These are phyloP conservation scores for Microbotryum intermedium DNA, from an alignment of 1,284 basidiomycete species.

Conservation along the genomic window DNA sequence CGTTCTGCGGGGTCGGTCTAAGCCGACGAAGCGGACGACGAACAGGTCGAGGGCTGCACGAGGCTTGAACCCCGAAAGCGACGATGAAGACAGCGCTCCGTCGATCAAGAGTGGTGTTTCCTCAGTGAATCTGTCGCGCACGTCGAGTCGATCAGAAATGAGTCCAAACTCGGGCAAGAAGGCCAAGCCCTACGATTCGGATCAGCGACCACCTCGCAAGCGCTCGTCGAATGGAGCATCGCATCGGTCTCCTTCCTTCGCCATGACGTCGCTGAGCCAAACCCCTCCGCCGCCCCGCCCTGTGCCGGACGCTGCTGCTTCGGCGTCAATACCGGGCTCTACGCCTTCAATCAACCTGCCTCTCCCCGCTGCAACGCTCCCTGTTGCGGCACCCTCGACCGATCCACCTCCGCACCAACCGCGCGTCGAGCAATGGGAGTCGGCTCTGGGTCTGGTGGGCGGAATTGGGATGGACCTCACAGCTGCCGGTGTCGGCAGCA, in stretches of 20 bases:
- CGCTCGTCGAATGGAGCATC: slow-evolving; percentile 5
- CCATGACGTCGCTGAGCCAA: slow-evolving; percentile 31
- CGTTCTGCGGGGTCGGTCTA: not conserved
- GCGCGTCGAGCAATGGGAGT: not conserved
- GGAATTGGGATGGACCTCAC: slow-evolving; percentile 6
- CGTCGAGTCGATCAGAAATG: not conserved
- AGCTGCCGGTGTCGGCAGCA: not conserved
- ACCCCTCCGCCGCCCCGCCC: not conserved
- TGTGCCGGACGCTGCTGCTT: not conserved
- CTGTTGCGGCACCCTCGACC: not conserved
- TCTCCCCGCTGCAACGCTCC: not conserved
- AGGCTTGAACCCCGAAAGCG: slow-evolving; percentile 6
- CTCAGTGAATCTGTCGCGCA: not conserved
- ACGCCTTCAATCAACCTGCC: not conserved
- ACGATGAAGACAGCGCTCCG: slow-evolving; percentile 9
- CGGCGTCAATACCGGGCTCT: not conserved
- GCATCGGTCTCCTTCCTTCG: slow-evolving; percentile 28
- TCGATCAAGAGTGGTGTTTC: not conserved
- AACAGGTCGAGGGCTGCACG: too few relatives aligned
- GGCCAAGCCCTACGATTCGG: slow-evolving; percentile 36
- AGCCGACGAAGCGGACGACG: slow-evolving; percentile 3
- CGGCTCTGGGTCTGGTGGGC: slow-evolving; percentile 11
- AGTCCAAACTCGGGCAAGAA: slow-evolving; percentile 13
- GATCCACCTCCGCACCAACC: not conserved
- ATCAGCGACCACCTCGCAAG: slow-evolving; percentile 21